Percentiles rank a stretch among this genome's conserved stretches.
Evolutionary conservation across 345 rosid genomes (phyloP).

Genomic region (Geranium rotundifolium): DNA sequence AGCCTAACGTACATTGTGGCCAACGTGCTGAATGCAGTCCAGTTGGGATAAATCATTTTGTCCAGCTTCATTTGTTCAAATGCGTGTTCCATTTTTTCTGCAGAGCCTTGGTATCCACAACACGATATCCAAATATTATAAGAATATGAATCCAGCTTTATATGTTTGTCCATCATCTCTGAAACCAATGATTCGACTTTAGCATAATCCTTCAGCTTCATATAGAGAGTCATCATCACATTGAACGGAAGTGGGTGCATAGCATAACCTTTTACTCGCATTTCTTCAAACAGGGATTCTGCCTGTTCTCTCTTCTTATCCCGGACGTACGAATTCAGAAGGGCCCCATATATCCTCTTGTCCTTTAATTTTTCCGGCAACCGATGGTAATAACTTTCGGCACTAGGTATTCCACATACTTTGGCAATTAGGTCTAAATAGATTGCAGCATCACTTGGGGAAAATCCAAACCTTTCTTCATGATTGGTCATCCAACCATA

Average conservation of each 20-base stretch:
- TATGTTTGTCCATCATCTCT: constrained; percentile 68
- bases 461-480: constrained; percentile 53
- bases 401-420: constrained; percentile 64
- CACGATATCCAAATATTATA: constrained; percentile 94
- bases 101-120: constrained; percentile 55
- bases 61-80: constrained; percentile 64
- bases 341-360: constrained; percentile 73
- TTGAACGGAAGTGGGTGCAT: constrained; percentile 67
- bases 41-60: constrained; percentile 50
- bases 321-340: constrained; percentile 68
- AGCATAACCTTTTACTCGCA: constrained; percentile 62
- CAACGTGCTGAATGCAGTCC: constrained; percentile 94
- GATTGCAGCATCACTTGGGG: constrained; percentile 88
- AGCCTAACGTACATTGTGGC: constrained; percentile 77
- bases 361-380: constrained; percentile 59
- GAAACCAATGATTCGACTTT: constrained; percentile 56
- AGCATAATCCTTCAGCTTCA: constrained; percentile 64
- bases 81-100: constrained; percentile 62
- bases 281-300: constrained; percentile 46
- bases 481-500: constrained; percentile 87
- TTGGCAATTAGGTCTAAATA: constrained; percentile 80
- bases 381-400: constrained; percentile 47
- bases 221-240: constrained; percentile 97
- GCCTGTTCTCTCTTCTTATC: constrained; percentile 55
- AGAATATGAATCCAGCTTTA: constrained; percentile 67